Conservation (phyloP, 805 yeast genomes). For the Barnettozyma pratensis region DNA sequence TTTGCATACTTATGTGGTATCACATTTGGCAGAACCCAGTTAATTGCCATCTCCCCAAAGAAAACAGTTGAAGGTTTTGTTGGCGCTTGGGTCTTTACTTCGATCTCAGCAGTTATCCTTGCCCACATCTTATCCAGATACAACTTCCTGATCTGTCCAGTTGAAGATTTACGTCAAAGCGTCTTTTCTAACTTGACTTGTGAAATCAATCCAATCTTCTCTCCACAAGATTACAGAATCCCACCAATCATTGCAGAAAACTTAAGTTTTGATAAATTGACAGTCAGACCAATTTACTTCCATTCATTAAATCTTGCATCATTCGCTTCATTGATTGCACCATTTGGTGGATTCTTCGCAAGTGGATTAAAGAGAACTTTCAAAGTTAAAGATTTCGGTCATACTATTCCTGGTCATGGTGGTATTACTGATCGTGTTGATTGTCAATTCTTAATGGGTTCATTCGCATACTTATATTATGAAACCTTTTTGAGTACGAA, state of each 20-base stretch:
- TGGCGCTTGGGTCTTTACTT: constrained; percentile 97
- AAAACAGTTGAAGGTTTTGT: constrained; percentile 96
- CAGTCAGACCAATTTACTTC: constrained; percentile 82
- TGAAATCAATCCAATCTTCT: constrained; percentile 83
- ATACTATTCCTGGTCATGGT: constrained; percentile 98
- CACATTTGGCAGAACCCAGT: constrained; percentile 88
- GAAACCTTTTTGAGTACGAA: constrained; percentile 83
- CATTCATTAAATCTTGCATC: constrained; percentile 85
- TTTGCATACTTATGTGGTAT: constrained; percentile 97
- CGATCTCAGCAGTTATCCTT: constrained; percentile 62
- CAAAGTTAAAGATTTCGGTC: constrained; percentile 95
- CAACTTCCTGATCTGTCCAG: constrained; percentile 85
- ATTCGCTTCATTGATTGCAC: constrained; percentile 95
- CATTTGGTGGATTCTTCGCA: constrained; percentile 98
- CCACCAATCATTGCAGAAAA: constrained; percentile 61
- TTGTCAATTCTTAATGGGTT: constrained; percentile 97
- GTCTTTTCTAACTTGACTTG: constrained; percentile 64
- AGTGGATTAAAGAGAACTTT: constrained; percentile 96
- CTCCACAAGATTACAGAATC: constrained; percentile 70
- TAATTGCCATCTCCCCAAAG: constrained; percentile 91
- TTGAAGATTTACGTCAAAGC: constrained; percentile 55
- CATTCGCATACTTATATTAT: constrained; percentile 85
- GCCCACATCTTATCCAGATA: constrained; percentile 60
- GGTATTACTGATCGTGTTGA: constrained; percentile 97
- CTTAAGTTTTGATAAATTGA: constrained; percentile 42